Evolutionary conservation across 164 flowering plant species (phyloP).

Genomic region (Paratinospora sagittata): DNA sequence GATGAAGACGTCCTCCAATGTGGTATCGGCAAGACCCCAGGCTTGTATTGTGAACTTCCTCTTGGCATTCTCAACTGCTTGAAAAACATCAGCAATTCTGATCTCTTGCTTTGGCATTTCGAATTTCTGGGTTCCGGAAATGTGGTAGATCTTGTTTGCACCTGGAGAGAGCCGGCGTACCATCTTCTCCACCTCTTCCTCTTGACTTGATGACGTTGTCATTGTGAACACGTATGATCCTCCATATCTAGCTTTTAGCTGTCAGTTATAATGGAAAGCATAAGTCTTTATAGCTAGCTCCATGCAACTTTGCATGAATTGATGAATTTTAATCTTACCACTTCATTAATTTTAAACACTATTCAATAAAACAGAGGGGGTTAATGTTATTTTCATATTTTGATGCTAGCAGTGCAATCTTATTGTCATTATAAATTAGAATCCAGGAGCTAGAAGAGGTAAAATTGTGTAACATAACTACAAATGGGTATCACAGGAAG

Average conservation of each 20-base stretch:
- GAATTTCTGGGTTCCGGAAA: constrained; percentile 90
- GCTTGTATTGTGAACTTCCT: constrained; percentile 67
- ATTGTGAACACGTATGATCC: constrained; percentile 91
- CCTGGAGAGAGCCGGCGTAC: constrained; percentile 49
- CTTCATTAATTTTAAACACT: neutral
- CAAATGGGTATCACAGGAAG: neutral
- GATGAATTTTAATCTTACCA: neutral
- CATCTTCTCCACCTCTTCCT: constrained; percentile 62
- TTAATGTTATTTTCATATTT: neutral
- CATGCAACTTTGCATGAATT: neutral
- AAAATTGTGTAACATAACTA: neutral
- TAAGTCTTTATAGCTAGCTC: neutral
- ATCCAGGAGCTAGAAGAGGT: neutral
- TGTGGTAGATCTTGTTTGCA: constrained; percentile 67
- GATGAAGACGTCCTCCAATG: constrained; percentile 92
- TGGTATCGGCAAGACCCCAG: constrained; percentile 95
- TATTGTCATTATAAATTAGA: no score
- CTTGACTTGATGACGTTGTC: constrained; percentile 67
- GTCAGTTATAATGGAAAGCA: constrained; percentile 20
- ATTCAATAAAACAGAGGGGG: no score
- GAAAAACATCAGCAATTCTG: constrained; percentile 72
- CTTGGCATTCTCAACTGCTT: constrained; percentile 77
- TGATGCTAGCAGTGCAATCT: no score
- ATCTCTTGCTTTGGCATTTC: constrained; percentile 83
- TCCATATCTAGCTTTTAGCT: constrained; percentile 93